Evolutionary conservation across 768 basidiomycete genomes (phyloP), one percentile per base, ranked within the genome.

Genomic region (Kwoniella sp.): DNA sequence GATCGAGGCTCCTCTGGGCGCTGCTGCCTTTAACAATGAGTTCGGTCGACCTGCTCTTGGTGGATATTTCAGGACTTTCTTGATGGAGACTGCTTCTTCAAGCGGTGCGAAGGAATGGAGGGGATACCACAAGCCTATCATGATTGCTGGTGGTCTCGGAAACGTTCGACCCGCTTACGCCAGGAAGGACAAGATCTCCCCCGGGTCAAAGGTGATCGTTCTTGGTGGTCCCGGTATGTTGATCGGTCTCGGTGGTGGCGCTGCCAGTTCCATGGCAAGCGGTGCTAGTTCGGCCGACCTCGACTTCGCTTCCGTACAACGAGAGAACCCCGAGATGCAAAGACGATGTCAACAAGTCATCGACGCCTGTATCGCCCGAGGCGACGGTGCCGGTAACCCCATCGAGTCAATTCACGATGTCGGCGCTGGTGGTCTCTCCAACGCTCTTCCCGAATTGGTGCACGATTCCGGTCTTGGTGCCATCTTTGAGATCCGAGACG

Each of bases 91-190:
- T 1, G 84, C 88, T 22, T 77, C 86, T 29, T 81, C 83, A 9
- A 77, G 80, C 36, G 85, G 85, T 40, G 84, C 83, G 3, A 65
- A 76, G 55, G 70, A 79, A 61, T 73, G 79, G 70, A 81, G 94
- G 58, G 96, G 96, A 0, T 99, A 97, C 80, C 96, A 98, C 82
- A 99, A 99, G 79, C 96, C 96, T 15, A 96, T 99, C 83, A 99
- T 99, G 96, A 90, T 99, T 68, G 95, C 96, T 8, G 96, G 96
- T 21, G 96, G 96, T 25, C 87, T 93, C 67, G 96, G 96, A 4
- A 97, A 90, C 73, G 94, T 98, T 44, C 87, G 91, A 17, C 88
- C 89, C 4, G 82, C 85, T 67, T 94, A 90, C 71, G 87, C 94
- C 30, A 85, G 82, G 74, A 99, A 99, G 82, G 83, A 84, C 2